Evolutionary conservation across 2,329 filamentous ascomycete species (phyloP), one percentile per base, ranked within the genome.

Genomic region (Trichoderma atroviride): DNA sequence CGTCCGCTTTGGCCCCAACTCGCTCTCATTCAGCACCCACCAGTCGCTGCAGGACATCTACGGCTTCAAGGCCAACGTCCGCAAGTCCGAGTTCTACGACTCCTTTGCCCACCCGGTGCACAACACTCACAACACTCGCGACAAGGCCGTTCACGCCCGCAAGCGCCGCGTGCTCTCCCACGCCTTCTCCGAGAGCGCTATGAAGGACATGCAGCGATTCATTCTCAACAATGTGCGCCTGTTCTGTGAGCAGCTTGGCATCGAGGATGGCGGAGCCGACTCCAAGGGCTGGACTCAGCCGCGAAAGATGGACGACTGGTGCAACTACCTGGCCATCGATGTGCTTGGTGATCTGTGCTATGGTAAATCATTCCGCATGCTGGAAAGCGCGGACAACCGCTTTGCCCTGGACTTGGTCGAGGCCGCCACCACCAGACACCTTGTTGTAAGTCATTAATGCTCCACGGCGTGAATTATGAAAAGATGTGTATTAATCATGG

Each of bases 1-100:
- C 62, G 91, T 95, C n/a, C 91, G 93, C 33, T 92, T 91, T 73
- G 91, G 91, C 0, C 93, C 93, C 56, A 93, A 93, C 78, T 88
- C 87, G 70, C 81, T 97, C 53, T 92, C 90, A 0, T 88, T 96
- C 81, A 95, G 96, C 83, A 90, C 88, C 67, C 86, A 86, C 71
- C 85, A 86, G 9, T 90, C 91, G 0, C 82, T 92, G 69, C 88
- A 88, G 77, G 85, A 88, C 22, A 90, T 91, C 71, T 89, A 91
- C 79, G 87, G 88, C 72, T 88, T 89, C 81, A 83, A 83, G 60
- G 79, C 86, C 76, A 89, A 89, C 70, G 87, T 90, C 35, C 82
- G 85, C 78, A 92, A 93, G 80, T 85, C 89, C 52, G 85, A 89
- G 73, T 92, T 92, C 81, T 93, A 93, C 81, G 86, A 91, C 72